Evolutionary conservation across 306 rosid species (phyloP), one percentile per base, ranked within the genome.

Genomic region (Clitoria ternatea): DNA sequence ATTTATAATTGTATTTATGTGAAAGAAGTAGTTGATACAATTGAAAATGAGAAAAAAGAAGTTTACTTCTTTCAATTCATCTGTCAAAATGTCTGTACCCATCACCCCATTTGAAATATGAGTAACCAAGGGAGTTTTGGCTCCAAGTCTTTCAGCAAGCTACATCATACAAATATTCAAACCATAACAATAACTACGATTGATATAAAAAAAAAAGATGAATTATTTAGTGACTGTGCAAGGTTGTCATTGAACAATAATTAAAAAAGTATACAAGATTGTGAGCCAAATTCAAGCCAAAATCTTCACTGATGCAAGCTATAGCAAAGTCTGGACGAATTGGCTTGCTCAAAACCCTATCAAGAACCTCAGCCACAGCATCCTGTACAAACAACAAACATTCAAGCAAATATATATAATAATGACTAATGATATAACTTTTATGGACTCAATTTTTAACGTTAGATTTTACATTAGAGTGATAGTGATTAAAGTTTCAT

Each of bases 301-400:
- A 65, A 35, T 69, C 43, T 22, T 40, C 61, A n/a, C 76, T 67
- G 4, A 78, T 42, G 63, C 56, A 82, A 47, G 82, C 78, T 22
- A 82, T 27, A 44, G 64, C 75, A 17, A 84, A 87, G 50, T 87
- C 77, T 6, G 92, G 89, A 7, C 87, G 82, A 47, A 85, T 87
- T 3, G 92, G 87, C 61, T 77, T 72, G 9, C 76, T 44, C 0
- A 87, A 76, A 65, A 85, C 86, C 68, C 80, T 80, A 3, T 72
- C 71, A n/a, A 79, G 17, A 22, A 82, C 87, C 84, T 84, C 89
- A 7, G 20, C 49, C 72, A 81, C 78, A 20, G 89, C 92, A 32
- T 18, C 69, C 89, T 86, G 54, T n/a, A n/a, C 30, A 2, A 56
- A 29, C 11, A n/a, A 1, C 22, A 2, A 54, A 54, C 36, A 53